Percentiles rank a stretch among this genome's conserved stretches.
These are phyloP conservation scores for Backusella psychrophila DNA, from an alignment of 192 early-diverging fungal species.

Conservation along the genomic window DNA sequence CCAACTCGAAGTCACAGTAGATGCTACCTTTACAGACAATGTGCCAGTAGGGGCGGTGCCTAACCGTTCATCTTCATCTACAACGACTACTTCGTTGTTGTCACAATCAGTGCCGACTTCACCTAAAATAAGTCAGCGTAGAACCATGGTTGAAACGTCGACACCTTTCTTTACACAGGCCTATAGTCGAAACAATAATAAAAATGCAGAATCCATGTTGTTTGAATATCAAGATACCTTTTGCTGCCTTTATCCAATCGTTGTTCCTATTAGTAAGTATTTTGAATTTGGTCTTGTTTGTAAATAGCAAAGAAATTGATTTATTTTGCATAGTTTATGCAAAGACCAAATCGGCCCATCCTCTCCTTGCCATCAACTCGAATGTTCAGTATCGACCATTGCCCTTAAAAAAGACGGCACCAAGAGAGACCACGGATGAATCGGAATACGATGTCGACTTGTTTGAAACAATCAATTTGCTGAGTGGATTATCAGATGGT, in stretches of 20 bases:
- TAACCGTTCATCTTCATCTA: conserved; percentile 6
- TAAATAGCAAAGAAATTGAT: too few species aligned
- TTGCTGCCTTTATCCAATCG: conserved; percentile 48
- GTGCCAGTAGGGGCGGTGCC: not conserved
- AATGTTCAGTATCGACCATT: conserved; percentile 36
- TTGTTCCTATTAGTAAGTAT: conserved; percentile 55
- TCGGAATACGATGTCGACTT: conserved; percentile 48
- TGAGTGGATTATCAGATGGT: conserved; percentile 53
- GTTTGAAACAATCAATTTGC: conserved; percentile 52
- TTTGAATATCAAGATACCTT: conserved; percentile 40
- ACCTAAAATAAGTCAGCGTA: conserved; percentile 7
- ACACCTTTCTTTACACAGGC: conserved; percentile 43
- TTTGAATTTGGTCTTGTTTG: not conserved
- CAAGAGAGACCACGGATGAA: conserved; percentile 28
- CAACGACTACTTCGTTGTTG: not conserved
- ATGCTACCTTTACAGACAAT: conserved; percentile 49
- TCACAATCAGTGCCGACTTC: conserved; percentile 10
- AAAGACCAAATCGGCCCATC: conserved; percentile 39
- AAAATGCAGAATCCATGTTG: conserved; percentile 39
- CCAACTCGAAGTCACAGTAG: conserved; percentile 52
- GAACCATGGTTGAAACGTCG: conserved; percentile 11
- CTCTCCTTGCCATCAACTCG: conserved; percentile 36
- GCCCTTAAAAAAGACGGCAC: conserved; percentile 14
- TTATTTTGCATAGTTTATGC: conserved; percentile 25
- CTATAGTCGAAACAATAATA: conserved; percentile 38